These are phyloP conservation scores for Pseudohyphozyma bogoriensis DNA, from an alignment of 768 basidiomycete genomes.

Conservation along the genomic window DNA sequence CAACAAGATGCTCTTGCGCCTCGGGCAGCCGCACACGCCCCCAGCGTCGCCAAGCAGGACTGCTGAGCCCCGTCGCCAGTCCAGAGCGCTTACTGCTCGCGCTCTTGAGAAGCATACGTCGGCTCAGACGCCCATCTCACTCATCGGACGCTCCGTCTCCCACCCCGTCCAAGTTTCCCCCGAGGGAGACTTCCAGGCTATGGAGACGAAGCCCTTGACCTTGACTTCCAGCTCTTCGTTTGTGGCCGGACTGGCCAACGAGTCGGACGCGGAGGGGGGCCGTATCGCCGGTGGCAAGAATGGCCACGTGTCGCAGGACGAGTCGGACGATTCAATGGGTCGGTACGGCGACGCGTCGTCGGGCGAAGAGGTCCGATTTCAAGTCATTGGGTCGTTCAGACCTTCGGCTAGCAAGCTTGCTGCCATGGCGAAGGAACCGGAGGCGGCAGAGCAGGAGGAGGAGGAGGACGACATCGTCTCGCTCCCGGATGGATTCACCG, in stretches of 20 bases:
- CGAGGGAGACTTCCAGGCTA: background rate
- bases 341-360: constrained; percentile 8
- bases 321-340: constrained; percentile 3
- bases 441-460: background rate
- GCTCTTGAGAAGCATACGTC: constrained; percentile 19
- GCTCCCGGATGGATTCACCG: constrained; percentile 16
- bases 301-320: too few species aligned
- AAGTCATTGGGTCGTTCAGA: background rate
- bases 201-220: background rate
- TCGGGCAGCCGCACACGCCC: constrained; percentile 25
- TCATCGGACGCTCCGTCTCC: constrained; percentile 16
- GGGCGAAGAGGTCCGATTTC: background rate
- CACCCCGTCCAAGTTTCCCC: background rate
- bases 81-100: constrained; percentile 5
- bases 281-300: constrained; percentile 10
- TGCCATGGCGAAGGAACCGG: background rate
- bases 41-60: background rate
- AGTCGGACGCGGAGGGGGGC: too few species aligned
- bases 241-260: too few species aligned
- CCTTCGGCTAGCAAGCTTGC: background rate
- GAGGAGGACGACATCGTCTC: constrained; percentile 15
- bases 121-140: constrained; percentile 2
- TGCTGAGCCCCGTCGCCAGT: background rate
- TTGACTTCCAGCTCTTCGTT: too few species aligned
- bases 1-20: constrained; percentile 20